Evolutionary conservation across 2,329 filamentous ascomycete species (phyloP), one percentile per base, ranked within the genome.

Genomic region (Colletotrichum scovillei): DNA sequence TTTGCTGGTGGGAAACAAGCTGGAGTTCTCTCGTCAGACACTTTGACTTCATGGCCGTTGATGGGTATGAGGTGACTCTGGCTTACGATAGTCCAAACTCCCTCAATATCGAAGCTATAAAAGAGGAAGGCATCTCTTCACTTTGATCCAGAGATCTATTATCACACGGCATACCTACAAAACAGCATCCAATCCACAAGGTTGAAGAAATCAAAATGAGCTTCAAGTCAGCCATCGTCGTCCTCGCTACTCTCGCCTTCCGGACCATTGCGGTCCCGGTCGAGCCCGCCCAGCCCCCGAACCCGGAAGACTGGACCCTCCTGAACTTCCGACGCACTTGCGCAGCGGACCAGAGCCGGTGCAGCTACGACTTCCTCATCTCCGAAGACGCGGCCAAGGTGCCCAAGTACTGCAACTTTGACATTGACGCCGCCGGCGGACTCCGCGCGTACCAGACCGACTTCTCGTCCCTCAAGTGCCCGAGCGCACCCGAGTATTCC

Each of bases 291-390:
- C 0, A 16, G 16, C 28, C 70, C 14, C 12, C 5, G 3, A 53
- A 67, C 0, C 35, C 59, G 3, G 24, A 22, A 11, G 62, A 59
- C 16, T 76, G 75, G 75, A 58, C 66, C 5, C 19, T 76, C 8
- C 16, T 59, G 2, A 0, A 56, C 26, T 67, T 76, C 55, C 56
- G 62, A 1, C 73, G 73, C 5, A 24, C 9, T 0, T 76, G 75
- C 1, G 24, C 24, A 0, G 12, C 19, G 2, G 67, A 74, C 1
- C 62, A 67, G n/a, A 63, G 38, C 8, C 12, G 19, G 0, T 76
- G 75, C 24, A 6, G 62, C 9, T 74, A 74, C 66, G 62, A 55
- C 38, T 76, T 76, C 56, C 5, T 65, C 0, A 9, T 75, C 0
- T 30, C 62, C 38, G 72, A 72, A 11, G n/a, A 66, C 4, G 26